Percentiles rank a stretch among this genome's conserved stretches.
Conservation (phyloP, 2,329 filamentous ascomycete species). For the Colletotrichum siamense region DNA sequence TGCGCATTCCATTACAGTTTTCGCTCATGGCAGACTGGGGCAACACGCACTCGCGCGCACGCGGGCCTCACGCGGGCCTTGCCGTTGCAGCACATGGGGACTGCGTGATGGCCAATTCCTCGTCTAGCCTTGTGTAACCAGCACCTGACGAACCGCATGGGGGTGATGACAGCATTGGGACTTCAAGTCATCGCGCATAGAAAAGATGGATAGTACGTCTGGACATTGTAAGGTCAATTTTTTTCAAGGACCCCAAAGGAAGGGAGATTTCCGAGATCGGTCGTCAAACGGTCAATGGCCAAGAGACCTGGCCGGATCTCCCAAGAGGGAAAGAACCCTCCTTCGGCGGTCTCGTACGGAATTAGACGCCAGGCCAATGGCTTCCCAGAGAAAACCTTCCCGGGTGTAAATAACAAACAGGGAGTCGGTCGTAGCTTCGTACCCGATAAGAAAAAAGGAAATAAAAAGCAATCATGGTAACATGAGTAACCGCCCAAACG, state of each 20-base stretch:
- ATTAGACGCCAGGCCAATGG: background rate
- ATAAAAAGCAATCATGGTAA: background rate
- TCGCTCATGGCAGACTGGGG: background rate
- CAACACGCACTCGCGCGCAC: background rate
- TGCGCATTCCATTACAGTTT: background rate
- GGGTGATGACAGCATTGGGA: background rate
- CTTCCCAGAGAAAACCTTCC: background rate
- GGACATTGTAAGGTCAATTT: background rate
- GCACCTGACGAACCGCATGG: background rate
- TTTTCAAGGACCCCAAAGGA: background rate
- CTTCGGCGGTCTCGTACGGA: background rate
- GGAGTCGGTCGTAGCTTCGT: background rate
- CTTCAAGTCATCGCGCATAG: background rate
- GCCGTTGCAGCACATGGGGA: background rate
- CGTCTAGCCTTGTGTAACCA: background rate
- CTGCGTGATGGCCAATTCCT: background rate
- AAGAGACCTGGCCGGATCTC: background rate
- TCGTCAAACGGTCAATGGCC: background rate
- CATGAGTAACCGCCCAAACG: background rate
- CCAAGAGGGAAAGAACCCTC: background rate
- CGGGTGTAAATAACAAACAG: background rate
- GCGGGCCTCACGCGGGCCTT: background rate
- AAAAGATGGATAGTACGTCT: background rate
- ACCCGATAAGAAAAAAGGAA: background rate
- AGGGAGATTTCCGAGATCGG: background rate